Evolutionary conservation across 1,284 basidiomycete genomes (phyloP), one percentile per base, ranked within the genome.

Genomic region (Trametes versicolor): DNA sequence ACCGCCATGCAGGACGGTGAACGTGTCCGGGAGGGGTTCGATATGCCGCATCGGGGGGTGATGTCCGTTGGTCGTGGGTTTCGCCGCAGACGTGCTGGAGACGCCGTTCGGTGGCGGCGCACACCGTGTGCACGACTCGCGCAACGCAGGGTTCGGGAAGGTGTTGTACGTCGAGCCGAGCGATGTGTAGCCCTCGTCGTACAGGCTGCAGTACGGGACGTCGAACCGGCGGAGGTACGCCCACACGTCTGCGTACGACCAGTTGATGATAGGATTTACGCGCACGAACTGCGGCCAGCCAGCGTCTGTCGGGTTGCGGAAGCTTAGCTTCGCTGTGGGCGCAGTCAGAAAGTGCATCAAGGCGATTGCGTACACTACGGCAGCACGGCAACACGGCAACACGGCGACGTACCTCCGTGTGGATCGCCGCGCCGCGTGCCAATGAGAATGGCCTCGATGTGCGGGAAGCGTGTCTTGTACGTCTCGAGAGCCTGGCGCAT

Each of bases 131-230:
- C 29, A 32, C 29, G 29, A 32, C 8, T 32, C 29, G 27, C 84
- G 82, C 7, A 98, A 85, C 0, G 92, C 86, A 0, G 97, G 97
- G 73, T 99, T 99, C 0, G 90, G 95, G 72, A 90, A 91, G 0
- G 98, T 99, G 79, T 99, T 98, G 79, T 89, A 94, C 0, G 94
- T 97, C 19, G 96, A 98, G 25, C 98, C 97, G 17, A 99, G 86
- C 3, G 96, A 98, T 0, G 98, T 99, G 78, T 98, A 99, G 36
- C 98, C 98, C 78, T 93, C 84, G 74, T 99, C 96, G 74, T 99
- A 99, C 48, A 99, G 78, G 32, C 76, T 74, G 75, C 97, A 99
- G 77, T 97, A 99, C 3, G 90, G 92, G 13, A 99, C 87, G 1
- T 88, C 76, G 10, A 97, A 81, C 63, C 83, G 82, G 8, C 90